These are phyloP conservation scores for Pseudozyma flocculosa DNA, from an alignment of 1,284 basidiomycete genomes.

Conservation along the genomic window DNA sequence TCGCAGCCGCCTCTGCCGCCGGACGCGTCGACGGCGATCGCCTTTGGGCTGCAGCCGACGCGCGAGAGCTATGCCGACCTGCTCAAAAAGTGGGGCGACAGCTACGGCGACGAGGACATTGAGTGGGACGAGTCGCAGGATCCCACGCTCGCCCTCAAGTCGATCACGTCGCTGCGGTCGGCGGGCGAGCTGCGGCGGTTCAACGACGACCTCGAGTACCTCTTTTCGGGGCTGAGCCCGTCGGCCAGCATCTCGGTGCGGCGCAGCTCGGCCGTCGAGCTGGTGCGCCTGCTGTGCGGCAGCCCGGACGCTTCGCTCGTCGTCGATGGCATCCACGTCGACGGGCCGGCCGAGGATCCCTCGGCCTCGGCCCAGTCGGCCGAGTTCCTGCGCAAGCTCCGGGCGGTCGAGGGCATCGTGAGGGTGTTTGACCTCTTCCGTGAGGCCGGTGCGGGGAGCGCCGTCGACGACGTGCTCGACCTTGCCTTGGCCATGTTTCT, in stretches of 20 bases:
- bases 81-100: slow-evolving; percentile 32
- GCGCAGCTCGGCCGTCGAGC: slow-evolving; percentile 23
- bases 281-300: slow-evolving; percentile 29
- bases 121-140: slow-evolving; percentile 41
- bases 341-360: slow-evolving; percentile 11
- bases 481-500: slow-evolving; percentile 20
- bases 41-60: too few species aligned
- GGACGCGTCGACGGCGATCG: too few species aligned
- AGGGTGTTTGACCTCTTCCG: slow-evolving; percentile 22
- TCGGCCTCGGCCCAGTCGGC: slow-evolving; percentile 19
- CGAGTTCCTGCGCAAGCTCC: slow-evolving; percentile 35
- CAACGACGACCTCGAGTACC: slow-evolving; percentile 39
- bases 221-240: slow-evolving; percentile 24
- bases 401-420: slow-evolving; percentile 29
- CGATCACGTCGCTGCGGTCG: slow-evolving; percentile 33
- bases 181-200: slow-evolving; percentile 32
- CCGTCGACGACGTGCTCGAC: slow-evolving; percentile 29
- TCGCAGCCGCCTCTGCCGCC: too few species aligned
- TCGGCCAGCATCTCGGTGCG: slow-evolving; percentile 17
- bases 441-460: slow-evolving; percentile 24
- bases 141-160: slow-evolving; percentile 35
- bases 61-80: slow-evolving; percentile 37
- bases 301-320: slow-evolving; percentile 10
- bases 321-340: not conserved
- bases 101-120: slow-evolving; percentile 23